A percentile compares a stretch with the other conserved stretches of the same genome.
Evolutionary conservation across 2,329 filamentous ascomycete species (phyloP).

Genomic region (Cercospora sesami): DNA sequence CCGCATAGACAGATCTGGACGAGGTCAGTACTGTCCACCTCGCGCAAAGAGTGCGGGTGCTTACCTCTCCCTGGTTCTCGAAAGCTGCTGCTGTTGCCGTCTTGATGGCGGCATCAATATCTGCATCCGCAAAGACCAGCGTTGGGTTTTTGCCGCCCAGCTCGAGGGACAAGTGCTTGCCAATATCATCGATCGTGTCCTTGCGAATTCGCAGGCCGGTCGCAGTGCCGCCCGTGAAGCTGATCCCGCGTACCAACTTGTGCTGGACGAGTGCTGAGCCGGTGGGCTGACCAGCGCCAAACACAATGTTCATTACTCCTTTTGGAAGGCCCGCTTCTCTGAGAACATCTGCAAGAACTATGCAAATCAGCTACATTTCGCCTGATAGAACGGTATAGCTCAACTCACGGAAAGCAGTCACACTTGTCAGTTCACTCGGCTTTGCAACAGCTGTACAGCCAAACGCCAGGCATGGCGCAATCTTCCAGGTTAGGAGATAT

Average conservation of each 20-base stretch:
- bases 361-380: not conserved
- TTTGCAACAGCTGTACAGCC: constrained; percentile 17
- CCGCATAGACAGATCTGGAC: constrained; percentile 18
- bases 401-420: constrained; percentile 19
- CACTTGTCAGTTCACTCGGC: constrained; percentile 17
- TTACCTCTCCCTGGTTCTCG: constrained; percentile 22
- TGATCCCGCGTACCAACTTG: constrained; percentile 55
- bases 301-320: constrained; percentile 46
- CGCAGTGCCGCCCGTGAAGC: constrained; percentile 49
- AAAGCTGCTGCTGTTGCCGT: constrained; percentile 17
- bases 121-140: constrained; percentile 49
- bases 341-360: constrained; percentile 18
- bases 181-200: constrained; percentile 39
- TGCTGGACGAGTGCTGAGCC: constrained; percentile 33
- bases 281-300: constrained; percentile 45
- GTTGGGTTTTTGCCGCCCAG: constrained; percentile 52
- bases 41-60: not conserved
- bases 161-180: constrained; percentile 52
- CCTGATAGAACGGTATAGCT: not conserved
- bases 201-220: constrained; percentile 47
- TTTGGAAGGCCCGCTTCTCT: constrained; percentile 45
- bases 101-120: constrained; percentile 41
- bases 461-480: constrained; percentile 19
- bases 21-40: not conserved
- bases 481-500: constrained; percentile 21